Conservation (phyloP, 2,329 filamentous ascomycete species). For the Paracorniculantispora psalliotae region DNA sequence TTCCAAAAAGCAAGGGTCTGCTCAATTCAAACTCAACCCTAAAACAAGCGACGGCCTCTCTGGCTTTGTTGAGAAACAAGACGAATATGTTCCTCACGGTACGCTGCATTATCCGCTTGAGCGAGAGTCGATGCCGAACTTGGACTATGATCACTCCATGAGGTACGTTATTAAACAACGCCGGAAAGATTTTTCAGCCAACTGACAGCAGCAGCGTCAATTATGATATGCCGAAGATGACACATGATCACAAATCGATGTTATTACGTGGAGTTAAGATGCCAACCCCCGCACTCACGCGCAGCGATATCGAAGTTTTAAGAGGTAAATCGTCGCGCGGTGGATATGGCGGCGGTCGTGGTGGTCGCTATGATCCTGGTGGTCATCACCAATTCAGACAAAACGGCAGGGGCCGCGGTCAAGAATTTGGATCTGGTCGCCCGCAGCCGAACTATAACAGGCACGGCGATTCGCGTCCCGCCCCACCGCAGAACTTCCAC, state of each 20-base stretch:
- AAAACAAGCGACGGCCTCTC: conserved; percentile 70
- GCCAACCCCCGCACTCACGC: conserved; percentile 65
- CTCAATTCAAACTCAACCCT: conserved; percentile 68
- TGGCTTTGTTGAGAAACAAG: conserved; percentile 76
- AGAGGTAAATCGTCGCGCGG: conserved; percentile 61
- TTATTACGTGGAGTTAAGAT: conserved; percentile 78
- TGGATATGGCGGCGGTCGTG: conserved; percentile 46
- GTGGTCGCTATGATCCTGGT: conserved; percentile 40
- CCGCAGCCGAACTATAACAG: conserved; percentile 16
- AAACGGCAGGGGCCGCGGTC: neutral
- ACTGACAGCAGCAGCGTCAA: conserved; percentile 58
- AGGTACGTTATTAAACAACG: too few species aligned
- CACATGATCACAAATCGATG: conserved; percentile 85
- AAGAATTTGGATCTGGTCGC: conserved; percentile 4
- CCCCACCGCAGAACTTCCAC: conserved; percentile 19
- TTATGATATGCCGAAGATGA: conserved; percentile 73
- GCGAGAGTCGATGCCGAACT: conserved; percentile 63
- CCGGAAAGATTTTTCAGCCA: too few species aligned
- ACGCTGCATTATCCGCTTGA: conserved; percentile 74
- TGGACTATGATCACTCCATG: conserved; percentile 83
- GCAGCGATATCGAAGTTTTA: conserved; percentile 69
- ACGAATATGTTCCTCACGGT: conserved; percentile 78
- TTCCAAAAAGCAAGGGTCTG: conserved; percentile 72
- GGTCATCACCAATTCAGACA: conserved; percentile 9
- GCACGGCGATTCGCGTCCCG: conserved; percentile 2